phyloP scores from a whole-genome alignment of 192 early-diverging fungal genomes.

The Backusella luteola region DNA sequence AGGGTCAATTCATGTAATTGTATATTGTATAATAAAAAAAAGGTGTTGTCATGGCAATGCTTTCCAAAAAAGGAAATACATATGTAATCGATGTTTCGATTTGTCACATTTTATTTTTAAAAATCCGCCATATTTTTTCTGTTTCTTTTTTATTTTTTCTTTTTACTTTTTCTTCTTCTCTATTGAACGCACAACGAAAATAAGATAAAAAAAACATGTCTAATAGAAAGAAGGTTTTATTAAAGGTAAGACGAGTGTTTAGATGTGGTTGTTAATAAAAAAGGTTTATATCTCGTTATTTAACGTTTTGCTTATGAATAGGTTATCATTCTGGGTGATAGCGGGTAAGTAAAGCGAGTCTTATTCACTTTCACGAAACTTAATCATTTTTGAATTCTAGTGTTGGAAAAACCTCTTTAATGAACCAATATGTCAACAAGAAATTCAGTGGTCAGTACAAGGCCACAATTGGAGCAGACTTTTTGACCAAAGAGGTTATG shows the following conservation, averaged over 20 bases:
- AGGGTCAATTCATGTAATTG: slow-evolving; percentile 23
- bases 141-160: not conserved
- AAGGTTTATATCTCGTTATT: not conserved
- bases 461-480: slow-evolving; percentile 96
- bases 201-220: not conserved
- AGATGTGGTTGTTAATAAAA: not conserved
- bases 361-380: not conserved
- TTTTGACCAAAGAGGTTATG: slow-evolving; percentile 95
- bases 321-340: slow-evolving; percentile 85
- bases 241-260: slow-evolving; percentile 15
- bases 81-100: not conserved
- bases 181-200: not conserved
- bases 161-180: not conserved
- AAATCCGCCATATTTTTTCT: not conserved
- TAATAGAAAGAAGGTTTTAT: slow-evolving; percentile 23
- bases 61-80: not conserved
- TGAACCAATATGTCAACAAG: slow-evolving; percentile 99
- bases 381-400: slow-evolving; percentile 29
- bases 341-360: slow-evolving; percentile 55
- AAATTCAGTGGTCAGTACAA: slow-evolving; percentile 98
- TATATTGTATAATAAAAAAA: not conserved
- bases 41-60: not conserved
- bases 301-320: slow-evolving; percentile 17
- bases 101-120: not conserved
- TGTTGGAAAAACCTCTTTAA: slow-evolving; percentile 97